Base-by-base conservation (phyloP, 306 rosid species). In the Acacia confusa region DNA sequence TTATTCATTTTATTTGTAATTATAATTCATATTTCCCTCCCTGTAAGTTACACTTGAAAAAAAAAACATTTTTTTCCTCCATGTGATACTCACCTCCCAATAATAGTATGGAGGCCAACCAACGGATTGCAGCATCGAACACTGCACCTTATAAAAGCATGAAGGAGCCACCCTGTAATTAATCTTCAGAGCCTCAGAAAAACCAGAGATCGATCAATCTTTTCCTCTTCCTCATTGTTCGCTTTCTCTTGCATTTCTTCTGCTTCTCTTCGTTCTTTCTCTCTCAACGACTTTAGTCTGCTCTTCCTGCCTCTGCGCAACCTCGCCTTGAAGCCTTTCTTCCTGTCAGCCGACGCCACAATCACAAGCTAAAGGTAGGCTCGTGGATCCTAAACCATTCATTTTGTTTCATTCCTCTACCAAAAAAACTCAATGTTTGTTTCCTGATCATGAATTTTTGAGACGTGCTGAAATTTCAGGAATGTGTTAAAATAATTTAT, bases 281-380 rank as follows among this genome's bases (percentile, higher is more conserved):
- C 30, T 48, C 44, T 11, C 45, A 32, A 30, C 24, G 16, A 36
- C 9, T 30, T 38, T 24, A 22, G 68, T 75, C 7, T 22, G 36
- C 69, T 63, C 69, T 63, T 15, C 69, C 67, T 55, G 67, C 61
- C 70, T 71, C 69, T 47, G 44, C 72, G 17, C 76, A 72, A 47
- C 44, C 63, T 50, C 53, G 72, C 81, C 81, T n/a, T 81, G 68
- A 34, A 79, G 81, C 80, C 68, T 41, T 45, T 3, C 74, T 72
- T 75, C 76, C 30, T 53, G 71, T 81, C 40, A 1, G 40, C 85
- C 40, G 53, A 30, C 40, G 76, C 40, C 30, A 38, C 78, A 68
- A 72, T 80, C 84, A 64, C 84, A 48, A 77, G 52, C 75, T 65
- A 79, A 77, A 85, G 87, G 91, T 87, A 84, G 30, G 66, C 7